These are phyloP conservation scores for Penstemon eatonii DNA, from an alignment of 257 asterid species.

Conservation along the genomic window DNA sequence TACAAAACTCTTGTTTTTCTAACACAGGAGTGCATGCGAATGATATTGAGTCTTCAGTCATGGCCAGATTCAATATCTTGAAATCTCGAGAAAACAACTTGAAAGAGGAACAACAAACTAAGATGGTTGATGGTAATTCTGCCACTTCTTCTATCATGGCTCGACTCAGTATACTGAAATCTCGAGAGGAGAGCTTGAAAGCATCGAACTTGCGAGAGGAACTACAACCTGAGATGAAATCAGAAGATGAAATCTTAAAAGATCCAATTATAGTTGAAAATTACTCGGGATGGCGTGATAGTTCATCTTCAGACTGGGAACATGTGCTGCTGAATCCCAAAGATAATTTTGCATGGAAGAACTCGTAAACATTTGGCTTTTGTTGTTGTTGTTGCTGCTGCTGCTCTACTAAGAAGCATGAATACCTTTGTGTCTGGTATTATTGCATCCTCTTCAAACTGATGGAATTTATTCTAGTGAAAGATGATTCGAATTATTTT, in stretches of 20 bases:
- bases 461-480: background rate
- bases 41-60: slow-evolving; percentile 48
- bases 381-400: background rate
- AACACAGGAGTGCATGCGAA: slow-evolving; percentile 31
- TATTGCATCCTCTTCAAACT: slow-evolving; percentile 9
- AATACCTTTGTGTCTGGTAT: background rate
- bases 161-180: slow-evolving; percentile 46
- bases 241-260: slow-evolving; percentile 28
- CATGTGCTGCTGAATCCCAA: slow-evolving; percentile 47
- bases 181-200: slow-evolving; percentile 33
- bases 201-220: slow-evolving; percentile 23
- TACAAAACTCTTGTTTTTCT: slow-evolving; percentile 21
- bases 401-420: slow-evolving; percentile 18
- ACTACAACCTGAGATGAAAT: slow-evolving; percentile 21
- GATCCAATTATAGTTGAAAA: slow-evolving; percentile 29
- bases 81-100: slow-evolving; percentile 44
- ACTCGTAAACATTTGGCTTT: background rate
- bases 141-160: slow-evolving; percentile 40
- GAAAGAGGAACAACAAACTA: slow-evolving; percentile 33
- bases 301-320: slow-evolving; percentile 87
- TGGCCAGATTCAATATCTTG: slow-evolving; percentile 51
- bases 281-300: slow-evolving; percentile 45
- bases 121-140: slow-evolving; percentile 25
- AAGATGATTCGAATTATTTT: background rate
- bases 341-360: slow-evolving; percentile 64